phyloP scores from a whole-genome alignment of 306 rosid species.

The Fragaria vesca region DNA sequence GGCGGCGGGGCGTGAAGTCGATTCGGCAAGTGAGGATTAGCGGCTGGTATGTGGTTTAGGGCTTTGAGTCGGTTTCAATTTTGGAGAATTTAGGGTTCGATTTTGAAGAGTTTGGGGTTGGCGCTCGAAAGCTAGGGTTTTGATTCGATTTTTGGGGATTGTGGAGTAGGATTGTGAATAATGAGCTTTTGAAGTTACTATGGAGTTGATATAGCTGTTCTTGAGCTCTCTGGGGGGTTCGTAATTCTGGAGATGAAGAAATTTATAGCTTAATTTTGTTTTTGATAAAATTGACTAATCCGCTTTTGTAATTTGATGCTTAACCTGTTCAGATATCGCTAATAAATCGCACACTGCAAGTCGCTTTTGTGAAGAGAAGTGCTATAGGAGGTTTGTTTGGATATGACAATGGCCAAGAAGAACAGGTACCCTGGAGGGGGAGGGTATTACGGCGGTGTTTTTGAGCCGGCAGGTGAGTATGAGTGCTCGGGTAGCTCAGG shows the following conservation, averaged over 20 bases:
- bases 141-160: not conserved
- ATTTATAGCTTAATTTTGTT: not conserved
- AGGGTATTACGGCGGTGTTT: slow-evolving; percentile 49
- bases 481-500: slow-evolving; percentile 88
- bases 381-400: slow-evolving; percentile 10
- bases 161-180: not conserved
- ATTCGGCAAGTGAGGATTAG: not conserved
- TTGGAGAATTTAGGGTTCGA: not conserved
- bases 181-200: slow-evolving; percentile 1
- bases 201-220: not conserved
- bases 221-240: not conserved
- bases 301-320: not conserved
- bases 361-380: slow-evolving; percentile 9
- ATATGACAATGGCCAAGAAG: slow-evolving; percentile 43
- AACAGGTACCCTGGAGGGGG: slow-evolving; percentile 53
- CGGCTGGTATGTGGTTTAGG: slow-evolving; percentile 11
- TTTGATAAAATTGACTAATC: not conserved
- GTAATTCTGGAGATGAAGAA: not conserved
- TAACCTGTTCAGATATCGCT: slow-evolving; percentile 2
- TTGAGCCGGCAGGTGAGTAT: slow-evolving; percentile 56
- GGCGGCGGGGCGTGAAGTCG: not conserved
- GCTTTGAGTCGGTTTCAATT: not conserved
- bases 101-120: slow-evolving; percentile 8
- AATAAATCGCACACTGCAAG: slow-evolving; percentile 14
- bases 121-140: slow-evolving; percentile 7